A percentile compares a stretch with the other conserved stretches of the same genome.
phyloP scores from a whole-genome alignment of 2,329 filamentous ascomycete species.

The Claviceps capensis region DNA sequence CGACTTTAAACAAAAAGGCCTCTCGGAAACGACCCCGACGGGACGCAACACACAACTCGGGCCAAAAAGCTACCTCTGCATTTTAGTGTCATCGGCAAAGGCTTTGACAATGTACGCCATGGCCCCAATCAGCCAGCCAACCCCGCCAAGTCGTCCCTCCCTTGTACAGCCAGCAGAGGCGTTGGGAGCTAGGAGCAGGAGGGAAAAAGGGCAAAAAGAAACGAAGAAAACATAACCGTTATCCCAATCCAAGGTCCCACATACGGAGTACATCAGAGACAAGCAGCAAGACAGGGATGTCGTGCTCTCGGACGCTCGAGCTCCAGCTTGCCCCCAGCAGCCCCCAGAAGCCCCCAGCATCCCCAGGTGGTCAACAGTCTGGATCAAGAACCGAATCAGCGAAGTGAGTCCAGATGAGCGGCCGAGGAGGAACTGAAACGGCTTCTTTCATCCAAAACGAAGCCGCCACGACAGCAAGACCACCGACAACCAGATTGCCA shows the following conservation, averaged over 20 bases:
- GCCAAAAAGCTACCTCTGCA: slow-evolving; percentile 3
- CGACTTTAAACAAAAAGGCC: slow-evolving; percentile 2
- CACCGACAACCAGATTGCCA: background rate
- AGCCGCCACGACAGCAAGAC: background rate
- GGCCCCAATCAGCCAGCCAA: background rate
- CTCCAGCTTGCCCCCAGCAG: background rate
- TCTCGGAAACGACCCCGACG: background rate
- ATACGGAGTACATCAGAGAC: background rate
- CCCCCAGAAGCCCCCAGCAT: background rate
- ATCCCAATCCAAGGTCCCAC: background rate
- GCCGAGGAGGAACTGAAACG: background rate
- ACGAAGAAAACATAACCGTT: background rate
- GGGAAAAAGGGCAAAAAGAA: background rate
- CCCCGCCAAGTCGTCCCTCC: background rate
- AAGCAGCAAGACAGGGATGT: slow-evolving; percentile 1
- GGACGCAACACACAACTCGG: background rate
- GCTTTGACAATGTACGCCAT: background rate
- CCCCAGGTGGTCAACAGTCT: background rate
- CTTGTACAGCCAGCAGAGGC: background rate
- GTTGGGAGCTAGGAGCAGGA: background rate
- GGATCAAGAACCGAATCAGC: slow-evolving; percentile 1
- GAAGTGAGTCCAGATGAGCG: background rate
- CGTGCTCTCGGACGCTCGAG: slow-evolving; percentile 2
- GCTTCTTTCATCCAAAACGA: background rate
- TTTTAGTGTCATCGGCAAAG: slow-evolving; percentile 6